Evolutionary conservation across 2,329 filamentous ascomycete species (phyloP), one percentile per base, ranked within the genome.

Genomic region (Colletotrichum truncatum): DNA sequence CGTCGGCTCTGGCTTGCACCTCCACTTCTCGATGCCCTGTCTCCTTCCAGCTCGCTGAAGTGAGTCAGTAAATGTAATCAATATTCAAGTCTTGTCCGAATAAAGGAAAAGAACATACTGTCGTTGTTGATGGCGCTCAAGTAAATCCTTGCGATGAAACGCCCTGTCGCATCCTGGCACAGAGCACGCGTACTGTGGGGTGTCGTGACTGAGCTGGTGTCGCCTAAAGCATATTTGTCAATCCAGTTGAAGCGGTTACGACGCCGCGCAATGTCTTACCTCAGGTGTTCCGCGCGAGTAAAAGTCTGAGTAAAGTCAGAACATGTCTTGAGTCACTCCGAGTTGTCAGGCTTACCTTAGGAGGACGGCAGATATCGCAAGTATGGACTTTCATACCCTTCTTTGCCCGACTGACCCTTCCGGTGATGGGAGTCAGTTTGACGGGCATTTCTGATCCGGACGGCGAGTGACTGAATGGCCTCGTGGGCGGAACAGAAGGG

Each of bases 251-350:
- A 11, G 39, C 14, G 38, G 38, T 10, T 18, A 28, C 34, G 14
- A 38, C 21, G 39, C 11, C 23, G 46, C 57, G 7, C 28, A 12
- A 11, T 32, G 32, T 26, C 73, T 74, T 69, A 89, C 87, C 86
- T 85, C 41, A 89, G 75, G 75, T 89, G 87, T 71, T 89, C 87
- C 28, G 87, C 87, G 71, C 87, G 80, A 11, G 87, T 89, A 67
- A 89, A 89, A 2, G 85, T 89, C 87, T 89, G 63, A 49, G 39
- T 38, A 36, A 49, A 18, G 43, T 52, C 41, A 58, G 21, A 34
- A 23, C 45, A 36, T 41, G 36, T 18, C 28, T 34, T 8, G 14
- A 32, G 38, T 26, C 26, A 18, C 7, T n/a, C 18, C 25, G 30
- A 64, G 55, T 10, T 21, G 18, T 23, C 6, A 9, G 38, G 36